Conservation (phyloP, 148 eudicot genomes). For the Amaranthus hypochondriacus region DNA sequence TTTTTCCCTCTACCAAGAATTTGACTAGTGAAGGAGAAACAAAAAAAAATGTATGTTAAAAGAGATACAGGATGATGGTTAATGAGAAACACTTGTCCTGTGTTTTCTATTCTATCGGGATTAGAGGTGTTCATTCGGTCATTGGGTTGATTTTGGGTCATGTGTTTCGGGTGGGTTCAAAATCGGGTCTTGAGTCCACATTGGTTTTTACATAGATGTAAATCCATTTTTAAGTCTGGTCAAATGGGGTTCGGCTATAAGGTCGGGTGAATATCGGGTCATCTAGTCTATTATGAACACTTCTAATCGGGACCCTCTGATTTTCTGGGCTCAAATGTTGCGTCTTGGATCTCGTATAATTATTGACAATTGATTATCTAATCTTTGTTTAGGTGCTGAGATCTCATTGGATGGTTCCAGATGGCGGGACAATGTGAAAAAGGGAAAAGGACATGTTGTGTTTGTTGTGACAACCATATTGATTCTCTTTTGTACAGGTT, state of each 20-base stretch:
- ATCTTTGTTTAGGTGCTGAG: slow-evolving; percentile 43
- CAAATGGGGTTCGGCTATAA: no score
- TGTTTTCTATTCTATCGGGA: background rate
- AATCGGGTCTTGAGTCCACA: no score
- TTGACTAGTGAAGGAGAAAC: no score
- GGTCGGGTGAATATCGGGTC: no score
- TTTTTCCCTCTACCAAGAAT: background rate
- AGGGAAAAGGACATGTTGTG: slow-evolving; percentile 93
- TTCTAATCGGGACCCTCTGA: no score
- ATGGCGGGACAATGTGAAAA: slow-evolving; percentile 89
- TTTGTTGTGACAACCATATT: slow-evolving; percentile 89
- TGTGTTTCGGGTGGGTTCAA: no score
- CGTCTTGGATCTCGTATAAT: background rate
- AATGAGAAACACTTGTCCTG: background rate
- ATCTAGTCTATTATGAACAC: no score
- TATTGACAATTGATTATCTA: background rate
- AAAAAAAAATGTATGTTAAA: background rate
- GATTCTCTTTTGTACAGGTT: slow-evolving; percentile 98
- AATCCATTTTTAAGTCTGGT: no score
- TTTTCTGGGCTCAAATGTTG: no score
- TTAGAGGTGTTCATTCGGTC: no score
- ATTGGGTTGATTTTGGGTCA: no score
- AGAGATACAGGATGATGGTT: background rate
- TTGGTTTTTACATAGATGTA: no score
- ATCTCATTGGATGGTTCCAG: slow-evolving; percentile 88